Base-by-base conservation (phyloP, 1,284 basidiomycete genomes). In the Melampsora americana region DNA sequence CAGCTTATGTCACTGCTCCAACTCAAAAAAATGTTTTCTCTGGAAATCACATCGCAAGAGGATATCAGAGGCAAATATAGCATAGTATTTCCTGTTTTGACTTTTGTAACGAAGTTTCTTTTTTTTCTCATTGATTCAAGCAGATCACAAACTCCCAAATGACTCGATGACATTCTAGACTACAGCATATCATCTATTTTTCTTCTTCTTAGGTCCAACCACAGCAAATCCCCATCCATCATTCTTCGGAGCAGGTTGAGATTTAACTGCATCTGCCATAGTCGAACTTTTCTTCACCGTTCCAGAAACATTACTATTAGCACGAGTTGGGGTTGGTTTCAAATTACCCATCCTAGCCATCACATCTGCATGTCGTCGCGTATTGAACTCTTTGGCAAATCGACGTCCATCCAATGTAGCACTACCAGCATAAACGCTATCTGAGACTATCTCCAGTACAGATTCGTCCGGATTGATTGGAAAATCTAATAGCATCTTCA, bases 381-480 rank as follows among this genome's bases (percentile, higher is more conserved):
- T 88, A 66, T 93, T 89, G 81, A 95, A 99, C 80, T 98, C 94
- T 5, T 90, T 86, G 0, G 94, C 93, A 81, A 99, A 99, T 39
- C 95, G 88, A 71, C 95, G 87, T 0, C 96, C 96, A 81, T 99
- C 94, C 56, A 99, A 87, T 1, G 92, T 99, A 30, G 92, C 91
- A 80, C 92, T 94, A 80, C 91, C 93, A 53, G 92, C 90, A 82
- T 99, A 99, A 74, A 99, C 81, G 35, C 79, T 79, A 56, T 83
- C 82, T 23, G 82, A 81, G 46, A 83, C 82, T 53, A 83, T 81
- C 71, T 82, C 82, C 11, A 81, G 78, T 53, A 83, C 81, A n/a
- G 82, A 81, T 16, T 81, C 79, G 23, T 78, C 77, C 0, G 82
- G 81, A 77, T 83, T 81, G 3, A 83, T 78, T 18, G 82, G 82